Percentiles rank a stretch among this genome's conserved stretches.
These are phyloP conservation scores for Castanea sativa DNA, from an alignment of 306 rosid genomes.

Conservation along the genomic window DNA sequence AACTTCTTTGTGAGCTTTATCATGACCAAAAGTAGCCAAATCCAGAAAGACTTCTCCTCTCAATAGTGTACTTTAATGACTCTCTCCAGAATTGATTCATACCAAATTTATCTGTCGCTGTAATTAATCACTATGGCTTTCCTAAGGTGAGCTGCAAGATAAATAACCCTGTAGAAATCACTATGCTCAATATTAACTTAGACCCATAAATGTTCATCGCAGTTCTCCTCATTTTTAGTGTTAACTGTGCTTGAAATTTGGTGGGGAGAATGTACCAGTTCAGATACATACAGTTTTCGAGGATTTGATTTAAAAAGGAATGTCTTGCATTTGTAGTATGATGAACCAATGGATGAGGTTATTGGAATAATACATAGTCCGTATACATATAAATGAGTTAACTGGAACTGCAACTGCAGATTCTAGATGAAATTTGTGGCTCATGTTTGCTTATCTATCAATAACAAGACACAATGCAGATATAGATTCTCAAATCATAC, in stretches of 20 bases:
- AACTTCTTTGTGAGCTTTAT: too few relatives aligned
- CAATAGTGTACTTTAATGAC: conserved; percentile 39
- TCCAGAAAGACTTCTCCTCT: conserved; percentile 18
- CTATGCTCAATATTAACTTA: conserved; percentile 50
- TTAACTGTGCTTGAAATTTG: conserved; percentile 13
- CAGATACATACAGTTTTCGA: conserved; percentile 41
- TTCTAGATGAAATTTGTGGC: background rate
- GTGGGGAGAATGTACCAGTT: conserved; percentile 20
- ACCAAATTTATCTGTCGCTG: conserved; percentile 55
- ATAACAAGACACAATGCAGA: background rate
- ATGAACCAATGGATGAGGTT: conserved; percentile 50
- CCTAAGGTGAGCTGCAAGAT: conserved; percentile 46
- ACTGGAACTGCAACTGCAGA: conserved; percentile 56
- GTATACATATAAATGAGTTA: conserved; percentile 34
- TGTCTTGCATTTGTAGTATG: conserved; percentile 34
- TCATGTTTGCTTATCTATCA: conserved; percentile 5
- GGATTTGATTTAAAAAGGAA: conserved; percentile 42
- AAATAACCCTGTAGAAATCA: conserved; percentile 60
- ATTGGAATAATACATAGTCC: conserved; percentile 55
- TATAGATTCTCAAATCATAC: background rate
- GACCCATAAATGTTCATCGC: conserved; percentile 41
- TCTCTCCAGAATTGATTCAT: conserved; percentile 47
- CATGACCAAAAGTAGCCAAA: too few relatives aligned
- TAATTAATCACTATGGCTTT: conserved; percentile 38
- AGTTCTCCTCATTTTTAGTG: conserved; percentile 15